phyloP scores from a whole-genome alignment of 805 yeast genomes.

The Myxozyma sirexii region DNA sequence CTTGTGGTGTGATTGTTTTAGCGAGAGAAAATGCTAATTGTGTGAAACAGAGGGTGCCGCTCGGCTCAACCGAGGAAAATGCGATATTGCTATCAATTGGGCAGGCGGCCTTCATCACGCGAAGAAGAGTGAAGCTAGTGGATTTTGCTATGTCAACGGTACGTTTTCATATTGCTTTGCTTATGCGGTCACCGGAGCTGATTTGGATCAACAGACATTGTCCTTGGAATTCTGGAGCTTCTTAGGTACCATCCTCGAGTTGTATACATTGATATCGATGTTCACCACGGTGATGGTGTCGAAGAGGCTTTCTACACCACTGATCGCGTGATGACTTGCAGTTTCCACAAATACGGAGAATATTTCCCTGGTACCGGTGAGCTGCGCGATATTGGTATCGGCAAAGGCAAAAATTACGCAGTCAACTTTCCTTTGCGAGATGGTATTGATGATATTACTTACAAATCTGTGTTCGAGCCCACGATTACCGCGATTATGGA shows the following conservation, averaged over 20 bases:
- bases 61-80: slow-evolving; percentile 81
- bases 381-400: slow-evolving; percentile 84
- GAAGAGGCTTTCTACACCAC: slow-evolving; percentile 96
- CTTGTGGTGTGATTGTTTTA: background rate
- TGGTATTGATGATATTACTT: slow-evolving; percentile 93
- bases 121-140: slow-evolving; percentile 89
- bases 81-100: slow-evolving; percentile 94
- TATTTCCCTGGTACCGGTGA: slow-evolving; percentile 98
- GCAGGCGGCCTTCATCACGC: slow-evolving; percentile 98
- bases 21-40: background rate
- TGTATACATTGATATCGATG: slow-evolving; percentile 88
- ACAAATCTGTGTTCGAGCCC: slow-evolving; percentile 69
- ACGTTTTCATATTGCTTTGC: background rate
- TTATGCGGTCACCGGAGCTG: background rate
- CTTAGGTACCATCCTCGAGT: slow-evolving; percentile 90
- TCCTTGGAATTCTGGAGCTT: slow-evolving; percentile 79
- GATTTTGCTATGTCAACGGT: slow-evolving; percentile 86
- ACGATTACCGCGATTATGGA: slow-evolving; percentile 83
- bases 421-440: slow-evolving; percentile 91
- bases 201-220: slow-evolving; percentile 60
- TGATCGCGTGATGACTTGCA: slow-evolving; percentile 94
- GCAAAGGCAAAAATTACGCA: slow-evolving; percentile 84
- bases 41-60: slow-evolving; percentile 64
- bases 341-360: slow-evolving; percentile 94
- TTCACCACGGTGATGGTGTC: slow-evolving; percentile 98